Percentiles rank a stretch among this genome's conserved stretches.
Evolutionary conservation across 768 basidiomycete genomes (phyloP).

Genomic region (Suillus luteus): DNA sequence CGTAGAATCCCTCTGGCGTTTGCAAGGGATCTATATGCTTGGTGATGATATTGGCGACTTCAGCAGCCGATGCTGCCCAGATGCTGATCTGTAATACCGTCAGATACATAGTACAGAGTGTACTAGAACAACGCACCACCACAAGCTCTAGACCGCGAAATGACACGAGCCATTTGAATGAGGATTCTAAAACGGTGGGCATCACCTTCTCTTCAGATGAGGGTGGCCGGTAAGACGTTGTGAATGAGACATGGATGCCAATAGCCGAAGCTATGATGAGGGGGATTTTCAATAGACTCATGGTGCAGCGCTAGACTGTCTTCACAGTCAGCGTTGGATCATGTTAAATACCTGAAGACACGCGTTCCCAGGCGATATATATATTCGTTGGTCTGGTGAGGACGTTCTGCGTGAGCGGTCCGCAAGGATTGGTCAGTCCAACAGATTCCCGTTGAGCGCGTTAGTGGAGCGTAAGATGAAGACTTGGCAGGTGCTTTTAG

Average conservation of each 20-base stretch:
- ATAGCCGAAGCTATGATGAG: conserved; percentile 43
- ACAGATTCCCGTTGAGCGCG: no score
- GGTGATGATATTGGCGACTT: conserved; percentile 6
- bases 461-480: no score
- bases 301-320: conserved; percentile 13
- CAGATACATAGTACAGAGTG: background rate
- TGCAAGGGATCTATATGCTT: background rate
- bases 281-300: conserved; percentile 41
- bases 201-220: conserved; percentile 34
- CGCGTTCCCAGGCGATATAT: no score
- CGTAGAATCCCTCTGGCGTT: background rate
- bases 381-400: no score
- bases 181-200: background rate
- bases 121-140: background rate
- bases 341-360: background rate
- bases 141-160: background rate
- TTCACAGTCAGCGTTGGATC: background rate
- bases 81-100: conserved; percentile 20
- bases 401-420: no score
- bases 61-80: conserved; percentile 26
- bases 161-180: background rate
- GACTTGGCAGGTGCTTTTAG: no score
- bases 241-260: conserved; percentile 42
- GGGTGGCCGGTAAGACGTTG: conserved; percentile 45
- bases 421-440: no score